phyloP scores from a whole-genome alignment of 108 stramenopile species.

The Nitzschia sp. region DNA sequence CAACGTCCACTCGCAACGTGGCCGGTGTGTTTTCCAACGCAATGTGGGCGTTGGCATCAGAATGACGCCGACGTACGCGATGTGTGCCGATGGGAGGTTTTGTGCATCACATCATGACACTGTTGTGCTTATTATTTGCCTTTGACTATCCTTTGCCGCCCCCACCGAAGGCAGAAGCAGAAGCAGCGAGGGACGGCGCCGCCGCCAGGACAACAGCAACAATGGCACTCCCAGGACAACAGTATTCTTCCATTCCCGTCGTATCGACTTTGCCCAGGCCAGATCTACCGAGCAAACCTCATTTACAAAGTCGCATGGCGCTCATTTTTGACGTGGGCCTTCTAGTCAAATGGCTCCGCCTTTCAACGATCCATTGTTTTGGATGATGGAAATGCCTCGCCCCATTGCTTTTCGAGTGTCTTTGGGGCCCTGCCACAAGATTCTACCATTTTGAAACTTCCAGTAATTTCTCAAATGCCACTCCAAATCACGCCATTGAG shows the following conservation, averaged over 20 bases:
- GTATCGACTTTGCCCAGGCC: constrained; percentile 6
- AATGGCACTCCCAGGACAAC: constrained; percentile 7
- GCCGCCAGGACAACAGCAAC: too few relatives aligned
- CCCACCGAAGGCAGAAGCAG: constrained; percentile 1
- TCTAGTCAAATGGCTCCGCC: constrained; percentile 8
- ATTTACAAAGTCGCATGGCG: neutral
- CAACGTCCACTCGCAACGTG: too few relatives aligned
- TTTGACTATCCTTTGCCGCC: too few relatives aligned
- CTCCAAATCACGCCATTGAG: constrained; percentile 67
- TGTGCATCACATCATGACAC: too few relatives aligned
- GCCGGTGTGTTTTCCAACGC: too few relatives aligned
- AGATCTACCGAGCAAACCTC: constrained; percentile 7
- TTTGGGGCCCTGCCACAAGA: constrained; percentile 62
- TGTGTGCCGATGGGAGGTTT: too few relatives aligned
- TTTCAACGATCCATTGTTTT: constrained; percentile 55
- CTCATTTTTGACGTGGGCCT: constrained; percentile 8
- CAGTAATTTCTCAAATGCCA: neutral
- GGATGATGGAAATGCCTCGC: constrained; percentile 68
- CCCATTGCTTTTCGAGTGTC: constrained; percentile 57
- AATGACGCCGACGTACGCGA: too few relatives aligned
- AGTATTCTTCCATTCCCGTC: constrained; percentile 1
- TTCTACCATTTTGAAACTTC: constrained; percentile 38
- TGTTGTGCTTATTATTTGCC: too few relatives aligned
- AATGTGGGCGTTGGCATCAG: too few relatives aligned
- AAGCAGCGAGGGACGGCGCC: neutral